Base-by-base conservation (phyloP, 1,284 basidiomycete species). In the Ustilago vetiveriae region DNA sequence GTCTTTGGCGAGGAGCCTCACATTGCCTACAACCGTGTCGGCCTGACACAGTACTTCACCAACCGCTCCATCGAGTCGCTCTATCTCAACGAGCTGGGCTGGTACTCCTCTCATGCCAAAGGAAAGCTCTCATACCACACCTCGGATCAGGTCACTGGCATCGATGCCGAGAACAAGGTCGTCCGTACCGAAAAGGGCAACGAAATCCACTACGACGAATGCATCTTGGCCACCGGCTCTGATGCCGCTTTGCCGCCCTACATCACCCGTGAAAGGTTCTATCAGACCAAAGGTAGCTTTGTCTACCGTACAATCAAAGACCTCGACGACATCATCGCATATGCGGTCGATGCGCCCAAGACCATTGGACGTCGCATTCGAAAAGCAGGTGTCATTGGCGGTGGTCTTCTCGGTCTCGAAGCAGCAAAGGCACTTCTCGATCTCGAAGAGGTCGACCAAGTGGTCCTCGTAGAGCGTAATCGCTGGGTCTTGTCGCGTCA, bases 351-450 rank as follows among this genome's bases (percentile, higher is more conserved):
- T 13, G 68, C 65, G 16, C 60, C 65, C 27, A 64, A 58, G 37
- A 64, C 60, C 19, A 23, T 70, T 23, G 64, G 66, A 10, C 62
- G 65, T 24, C 59, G 69, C 17, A 57, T 68, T 17, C 68, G 63
- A 22, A 71, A 60, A 40, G 88, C 87, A 0, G 84, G 86, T 4
- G 86, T 90, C 4, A 85, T 91, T 16, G 90, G 90, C n/a, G 89
- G 89, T 17, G 89, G 89, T 29, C 82, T 91, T 1, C 85, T 90
- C 14, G 90, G 89, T 14, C 84, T 91, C 23, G 90, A 90, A 82
- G 89, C 89, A 0, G 89, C 89, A 13, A 90, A 90, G 73, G 90
- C 89, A 0, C 85, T 88, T 6, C 86, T 88, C 68, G 89, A 91
- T 79, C 84, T 89, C 60, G 81, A 82, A 50, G 84, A 83, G n/a